These are phyloP conservation scores for Rhazya stricta DNA, from an alignment of 257 asterid species.

Conservation along the genomic window DNA sequence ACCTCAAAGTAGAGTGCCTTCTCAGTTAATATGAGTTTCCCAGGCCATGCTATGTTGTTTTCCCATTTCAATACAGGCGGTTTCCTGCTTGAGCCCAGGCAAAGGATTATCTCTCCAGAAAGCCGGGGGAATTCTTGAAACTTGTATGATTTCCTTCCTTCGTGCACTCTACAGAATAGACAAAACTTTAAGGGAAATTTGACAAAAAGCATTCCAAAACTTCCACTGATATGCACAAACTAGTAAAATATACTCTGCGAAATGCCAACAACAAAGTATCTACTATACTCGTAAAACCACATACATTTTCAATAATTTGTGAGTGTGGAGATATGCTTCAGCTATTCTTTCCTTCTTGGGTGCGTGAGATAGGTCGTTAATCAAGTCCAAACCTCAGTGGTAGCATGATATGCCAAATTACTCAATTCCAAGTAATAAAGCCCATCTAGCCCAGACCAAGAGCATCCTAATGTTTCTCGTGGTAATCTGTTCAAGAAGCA, in stretches of 20 bases:
- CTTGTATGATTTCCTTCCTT: conserved; percentile 61
- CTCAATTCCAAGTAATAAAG: neutral
- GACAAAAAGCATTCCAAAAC: conserved; percentile 5
- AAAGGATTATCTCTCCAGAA: conserved; percentile 55
- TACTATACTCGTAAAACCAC: neutral
- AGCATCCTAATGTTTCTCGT: neutral
- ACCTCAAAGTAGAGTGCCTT: conserved; percentile 95
- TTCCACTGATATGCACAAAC: neutral
- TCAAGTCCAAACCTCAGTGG: conserved; percentile 1
- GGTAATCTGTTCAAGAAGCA: neutral
- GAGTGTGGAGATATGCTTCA: neutral
- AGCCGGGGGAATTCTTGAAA: conserved; percentile 39
- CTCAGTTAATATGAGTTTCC: conserved; percentile 80
- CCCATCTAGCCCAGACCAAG: neutral
- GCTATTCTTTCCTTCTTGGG: neutral
- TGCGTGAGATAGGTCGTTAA: neutral
- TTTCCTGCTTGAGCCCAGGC: conserved; percentile 88
- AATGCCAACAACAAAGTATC: neutral
- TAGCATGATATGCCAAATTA: neutral
- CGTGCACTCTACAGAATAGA: conserved; percentile 68
- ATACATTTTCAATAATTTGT: neutral
- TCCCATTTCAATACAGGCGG: conserved; percentile 95
- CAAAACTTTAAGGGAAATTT: conserved; percentile 17
- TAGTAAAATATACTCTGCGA: neutral
- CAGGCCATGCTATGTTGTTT: conserved; percentile 92